A percentile compares a stretch with the other conserved stretches of the same genome.
phyloP scores from a whole-genome alignment of 2,329 filamentous ascomycete species.

The Fusarium verrucosum region DNA sequence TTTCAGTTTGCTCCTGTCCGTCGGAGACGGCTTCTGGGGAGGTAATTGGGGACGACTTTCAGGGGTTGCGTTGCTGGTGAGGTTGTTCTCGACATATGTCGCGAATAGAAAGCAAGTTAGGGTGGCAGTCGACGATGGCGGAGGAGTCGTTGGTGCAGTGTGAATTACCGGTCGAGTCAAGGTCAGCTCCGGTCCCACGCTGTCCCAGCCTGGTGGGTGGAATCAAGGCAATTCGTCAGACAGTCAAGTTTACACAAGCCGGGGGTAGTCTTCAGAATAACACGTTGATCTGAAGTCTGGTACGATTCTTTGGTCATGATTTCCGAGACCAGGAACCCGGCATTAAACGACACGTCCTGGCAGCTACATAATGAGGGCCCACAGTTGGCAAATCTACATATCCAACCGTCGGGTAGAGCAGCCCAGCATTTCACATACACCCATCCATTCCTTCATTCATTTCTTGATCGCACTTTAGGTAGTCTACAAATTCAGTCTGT shows the following conservation, averaged over 20 bases:
- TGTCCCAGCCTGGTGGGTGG: conserved; percentile 7
- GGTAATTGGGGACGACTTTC: conserved; percentile 35
- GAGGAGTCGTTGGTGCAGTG: conserved; percentile 3
- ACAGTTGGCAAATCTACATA: conserved; percentile 9
- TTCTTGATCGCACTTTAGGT: conserved; percentile 38
- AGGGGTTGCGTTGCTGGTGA: conserved; percentile 1
- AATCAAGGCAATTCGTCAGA: conserved; percentile 3
- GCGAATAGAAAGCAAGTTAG: background rate
- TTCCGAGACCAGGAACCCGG: background rate
- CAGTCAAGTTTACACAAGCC: background rate
- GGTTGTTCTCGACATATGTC: conserved; percentile 13
- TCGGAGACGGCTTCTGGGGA: conserved; percentile 51
- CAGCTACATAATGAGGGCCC: background rate
- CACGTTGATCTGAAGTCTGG: background rate
- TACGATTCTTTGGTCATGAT: background rate
- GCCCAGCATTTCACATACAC: conserved; percentile 9
- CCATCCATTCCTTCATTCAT: conserved; percentile 29
- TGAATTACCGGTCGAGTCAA: conserved; percentile 18
- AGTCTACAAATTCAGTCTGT: conserved; percentile 42
- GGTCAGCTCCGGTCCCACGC: conserved; percentile 22
- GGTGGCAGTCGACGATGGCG: conserved; percentile 1
- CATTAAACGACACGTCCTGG: background rate
- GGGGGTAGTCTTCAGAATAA: background rate
- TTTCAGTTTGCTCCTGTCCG: conserved; percentile 42
- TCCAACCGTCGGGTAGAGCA: conserved; percentile 5